Conservation (phyloP, 2,329 filamentous ascomycete genomes). For the Calonectria honghensis region DNA sequence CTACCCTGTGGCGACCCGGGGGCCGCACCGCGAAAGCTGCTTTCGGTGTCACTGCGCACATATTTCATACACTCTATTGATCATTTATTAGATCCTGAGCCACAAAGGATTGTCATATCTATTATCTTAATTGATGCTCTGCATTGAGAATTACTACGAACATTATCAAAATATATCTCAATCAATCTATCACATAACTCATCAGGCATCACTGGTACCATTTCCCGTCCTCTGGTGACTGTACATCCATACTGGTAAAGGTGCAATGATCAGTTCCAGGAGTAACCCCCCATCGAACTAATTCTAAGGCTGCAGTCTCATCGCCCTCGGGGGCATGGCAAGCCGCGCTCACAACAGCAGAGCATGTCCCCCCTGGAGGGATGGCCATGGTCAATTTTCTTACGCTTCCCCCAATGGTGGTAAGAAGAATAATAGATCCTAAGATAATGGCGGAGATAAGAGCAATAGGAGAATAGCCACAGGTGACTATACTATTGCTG, state of each 20-base stretch:
- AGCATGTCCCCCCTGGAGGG: background rate
- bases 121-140: no score
- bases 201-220: background rate
- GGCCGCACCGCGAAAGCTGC: no score
- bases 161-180: no score
- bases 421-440: background rate
- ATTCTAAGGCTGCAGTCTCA: background rate
- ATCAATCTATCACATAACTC: background rate
- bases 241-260: background rate
- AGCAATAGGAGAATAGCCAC: background rate
- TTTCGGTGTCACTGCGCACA: no score
- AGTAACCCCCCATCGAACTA: background rate
- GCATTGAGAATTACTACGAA: no score
- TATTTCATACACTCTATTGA: no score
- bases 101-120: no score
- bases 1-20: no score
- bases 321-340: background rate
- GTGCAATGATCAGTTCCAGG: background rate
- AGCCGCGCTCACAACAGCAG: constrained; percentile 1
- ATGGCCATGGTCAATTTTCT: no score
- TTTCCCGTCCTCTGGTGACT: background rate
- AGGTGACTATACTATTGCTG: background rate
- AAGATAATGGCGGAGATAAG: background rate
- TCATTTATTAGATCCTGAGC: no score
- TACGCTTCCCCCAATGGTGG: background rate